These are phyloP conservation scores for Aureobasidium pullulans DNA, from an alignment of 2,329 filamentous ascomycete species.

Conservation along the genomic window DNA sequence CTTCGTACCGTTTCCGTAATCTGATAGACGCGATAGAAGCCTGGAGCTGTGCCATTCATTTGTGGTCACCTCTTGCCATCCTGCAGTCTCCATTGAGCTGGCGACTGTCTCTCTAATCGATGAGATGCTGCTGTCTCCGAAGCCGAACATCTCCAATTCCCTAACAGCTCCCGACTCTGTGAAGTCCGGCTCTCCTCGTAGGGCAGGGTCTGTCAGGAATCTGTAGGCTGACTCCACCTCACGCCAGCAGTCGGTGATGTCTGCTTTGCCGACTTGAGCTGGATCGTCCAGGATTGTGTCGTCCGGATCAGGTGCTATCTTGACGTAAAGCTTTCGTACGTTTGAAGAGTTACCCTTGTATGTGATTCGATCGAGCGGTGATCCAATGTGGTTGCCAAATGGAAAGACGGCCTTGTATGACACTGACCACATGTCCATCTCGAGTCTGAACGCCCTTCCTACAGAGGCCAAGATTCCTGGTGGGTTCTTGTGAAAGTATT, in stretches of 20 bases:
- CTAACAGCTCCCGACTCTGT: background rate
- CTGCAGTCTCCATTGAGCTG: background rate
- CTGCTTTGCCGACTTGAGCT: constrained; percentile 33
- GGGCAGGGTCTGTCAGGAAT: constrained; percentile 1
- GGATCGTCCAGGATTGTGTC: constrained; percentile 33
- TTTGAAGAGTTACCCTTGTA: constrained; percentile 1
- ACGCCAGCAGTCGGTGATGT: constrained; percentile 33
- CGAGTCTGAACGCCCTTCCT: constrained; percentile 35
- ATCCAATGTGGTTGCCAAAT: constrained; percentile 50
- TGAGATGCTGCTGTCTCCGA: background rate
- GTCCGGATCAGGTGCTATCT: constrained; percentile 35
- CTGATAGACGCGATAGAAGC: background rate
- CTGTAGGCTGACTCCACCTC: constrained; percentile 21
- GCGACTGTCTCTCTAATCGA: background rate
- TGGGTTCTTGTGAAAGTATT: constrained; percentile 60
- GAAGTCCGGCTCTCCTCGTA: background rate
- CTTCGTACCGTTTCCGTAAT: background rate
- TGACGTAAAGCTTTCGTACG: constrained; percentile 26
- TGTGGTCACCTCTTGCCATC: background rate
- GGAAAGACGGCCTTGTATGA: constrained; percentile 62
- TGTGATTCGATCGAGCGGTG: constrained; percentile 18
- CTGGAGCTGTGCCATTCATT: constrained; percentile 4
- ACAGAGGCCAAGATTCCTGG: constrained; percentile 48
- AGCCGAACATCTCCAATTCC: constrained; percentile 4
- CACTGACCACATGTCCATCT: constrained; percentile 13